Base-by-base conservation (phyloP, 805 yeast species). In the Tetrapisispora arboricola region DNA sequence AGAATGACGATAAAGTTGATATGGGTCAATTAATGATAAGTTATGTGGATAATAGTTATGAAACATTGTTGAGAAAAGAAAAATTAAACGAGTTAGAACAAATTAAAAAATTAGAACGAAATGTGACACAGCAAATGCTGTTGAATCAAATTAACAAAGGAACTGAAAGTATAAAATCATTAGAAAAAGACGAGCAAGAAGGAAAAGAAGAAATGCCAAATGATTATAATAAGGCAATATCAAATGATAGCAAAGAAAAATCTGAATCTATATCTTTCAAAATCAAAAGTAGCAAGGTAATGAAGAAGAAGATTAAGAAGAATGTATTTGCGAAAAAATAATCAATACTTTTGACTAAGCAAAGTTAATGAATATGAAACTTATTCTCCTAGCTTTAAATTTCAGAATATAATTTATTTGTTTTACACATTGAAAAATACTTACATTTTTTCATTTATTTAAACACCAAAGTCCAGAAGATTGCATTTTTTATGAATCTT, bases 21-120 rank as follows among this genome's bases (percentile, higher is more conserved):
- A 59, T 61, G 34, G 69, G 64, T 35, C 66, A 72, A 38, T 49
- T 71, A 17, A 54, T 61, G 33, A 71, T 76, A 15, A 62, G 77
- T 6, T 80, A 71, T 53, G 68, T 77, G 13, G 83, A 79, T 50
- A 69, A 63, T 26, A 71, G 80, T 1, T 70, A 75, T 2, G 74
- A 67, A 32, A 71, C 75, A 7, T 41, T 68, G 3, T 43, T 61
- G 43, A 59, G 74, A 36, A 66, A 67, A 40, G 66, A 67, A 19
- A 54, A 60, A 33, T 22, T 67, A 9, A 44, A 54, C 30, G 67
- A 67, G 43, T 57, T 69, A 32, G 66, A 64, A 30, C 50, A 60
- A 20, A 44, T 49, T 2, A 61, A 65, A 8, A 57, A 57, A 36
- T 59, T 64, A 6, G 85, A 78, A 28, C 75, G 72, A 32, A 71